Evolutionary conservation across 1,284 basidiomycete genomes (phyloP).

Genomic region (Boletus semigastroideus): DNA sequence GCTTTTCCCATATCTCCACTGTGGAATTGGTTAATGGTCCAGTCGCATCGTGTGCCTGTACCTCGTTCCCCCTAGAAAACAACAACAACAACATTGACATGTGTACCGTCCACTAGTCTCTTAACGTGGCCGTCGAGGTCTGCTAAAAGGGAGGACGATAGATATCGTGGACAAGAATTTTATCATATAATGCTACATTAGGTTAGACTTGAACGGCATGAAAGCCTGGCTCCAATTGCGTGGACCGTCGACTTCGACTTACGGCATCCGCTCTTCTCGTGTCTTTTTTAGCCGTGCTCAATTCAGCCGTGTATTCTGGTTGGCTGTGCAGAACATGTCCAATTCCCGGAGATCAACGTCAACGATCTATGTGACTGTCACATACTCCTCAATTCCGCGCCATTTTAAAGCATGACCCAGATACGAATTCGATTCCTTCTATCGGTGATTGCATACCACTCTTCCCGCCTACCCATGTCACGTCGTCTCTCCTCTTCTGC

Average conservation of each 20-base stretch:
- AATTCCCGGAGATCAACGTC: conserved; percentile 36
- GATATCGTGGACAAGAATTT: not conserved
- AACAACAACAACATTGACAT: no score
- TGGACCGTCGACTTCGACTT: conserved; percentile 34
- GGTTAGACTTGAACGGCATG: conserved; percentile 18
- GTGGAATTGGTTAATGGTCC: not conserved
- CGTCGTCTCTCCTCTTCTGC: conserved; percentile 45
- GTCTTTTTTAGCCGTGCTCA: conserved; percentile 31
- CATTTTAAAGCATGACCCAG: conserved; percentile 19
- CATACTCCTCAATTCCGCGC: conserved; percentile 20
- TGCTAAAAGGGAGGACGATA: not conserved
- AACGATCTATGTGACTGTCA: conserved; percentile 22
- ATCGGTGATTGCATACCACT: conserved; percentile 9
- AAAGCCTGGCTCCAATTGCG: conserved; percentile 27
- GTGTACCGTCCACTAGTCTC: not conserved
- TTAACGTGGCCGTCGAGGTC: not conserved
- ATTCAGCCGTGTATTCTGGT: conserved; percentile 17
- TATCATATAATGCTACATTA: not conserved
- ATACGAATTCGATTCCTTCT: conserved; percentile 4
- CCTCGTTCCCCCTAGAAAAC: not conserved
- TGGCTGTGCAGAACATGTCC: conserved; percentile 24
- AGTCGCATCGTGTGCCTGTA: conserved; percentile 9
- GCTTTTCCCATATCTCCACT: conserved; percentile 10
- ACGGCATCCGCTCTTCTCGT: conserved; percentile 38
- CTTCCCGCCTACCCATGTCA: conserved; percentile 43